Evolutionary conservation across 2,329 filamentous ascomycete species (phyloP), one percentile per base, ranked within the genome.

Genomic region (Ophiostoma sp.): DNA sequence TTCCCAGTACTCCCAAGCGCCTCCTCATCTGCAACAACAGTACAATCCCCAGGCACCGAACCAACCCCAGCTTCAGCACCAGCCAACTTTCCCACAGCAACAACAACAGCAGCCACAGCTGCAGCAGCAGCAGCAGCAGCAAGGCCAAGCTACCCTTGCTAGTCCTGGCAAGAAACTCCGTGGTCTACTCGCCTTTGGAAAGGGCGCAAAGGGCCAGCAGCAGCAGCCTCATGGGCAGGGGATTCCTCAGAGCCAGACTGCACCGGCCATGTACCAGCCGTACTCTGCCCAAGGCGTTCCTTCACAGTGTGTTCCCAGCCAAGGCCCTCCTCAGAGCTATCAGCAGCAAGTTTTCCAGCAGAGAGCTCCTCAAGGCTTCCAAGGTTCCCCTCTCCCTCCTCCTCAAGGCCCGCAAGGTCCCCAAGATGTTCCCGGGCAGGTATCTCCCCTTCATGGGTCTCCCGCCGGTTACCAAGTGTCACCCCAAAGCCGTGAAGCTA

Each of bases 141-240:
- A 60, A 14, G 63, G 65, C 6, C 68, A 65, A 5, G 58, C 64
- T 9, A 16, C 44, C 4, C 36, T 38, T 14, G 60, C 63, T 2
- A 42, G 40, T 12, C 55, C 65, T 4, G 65, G 68, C 11, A 71
- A 70, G 65, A 70, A 66, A 64, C 63, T 71, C 4, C 69, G 70
- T 8, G 64, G 62, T 41, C 36, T 70, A 1, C 38, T 71, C 6
- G 16, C 68, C 5, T 69, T 71, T 66, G 68, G 64, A 16, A 71
- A 70, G 52, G 47, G 68, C 2, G 68, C 52, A 55, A 67, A 70
- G 67, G 14, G 65, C 3, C 68, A 67, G 41, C 67, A 63, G 41
- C 67, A 63, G 36, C 49, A 60, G 40, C 47, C 40, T 5, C 60
- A 63, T 2, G 38, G 40, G 2, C 60, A 63, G 5, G 40, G 45